Evolutionary conservation across 164 flowering plant genomes (phyloP), one percentile per base, ranked within the genome.

Genomic region (Nymphaea colorata): DNA sequence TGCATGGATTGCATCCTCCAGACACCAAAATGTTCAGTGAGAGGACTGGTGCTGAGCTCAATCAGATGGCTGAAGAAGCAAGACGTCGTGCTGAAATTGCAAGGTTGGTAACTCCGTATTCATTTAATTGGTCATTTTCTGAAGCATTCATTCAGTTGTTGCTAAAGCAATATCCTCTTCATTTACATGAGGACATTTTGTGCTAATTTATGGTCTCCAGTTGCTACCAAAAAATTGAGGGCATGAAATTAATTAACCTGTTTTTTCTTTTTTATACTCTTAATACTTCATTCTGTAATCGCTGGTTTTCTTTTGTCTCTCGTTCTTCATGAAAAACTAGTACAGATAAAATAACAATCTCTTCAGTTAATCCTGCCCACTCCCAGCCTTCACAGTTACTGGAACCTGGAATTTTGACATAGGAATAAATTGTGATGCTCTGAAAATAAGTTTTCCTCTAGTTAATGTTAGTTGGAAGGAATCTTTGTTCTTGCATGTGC

Each of bases 1-100:
- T 68, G 17, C 75, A 72, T 47, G 75, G 71, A 18, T 44, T 67
- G 7, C 47, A 59, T 14, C 45, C 69, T 10, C 47, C 64, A 4
- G 64, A 59, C 6, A 17, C 6, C 69, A 6, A 16, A 3, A 12
- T 41, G 59, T 68, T 25, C 5, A 5, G 14, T 57, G 42, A 10
- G n/a, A 68, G 18, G 59, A 15, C 41, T 2, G 43, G 41, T 64
- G 25, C 66, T 16, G 64, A 42, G 6, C 64, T 61, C 62, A 45
- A 44, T 3, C 5, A 3, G 61, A 47, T 67, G 4, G 44, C 69
- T 14, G 70, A 59, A 12, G 62, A 45, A 36, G 42, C 59, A 59
- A 67, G 61, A 15, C 41, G 44, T 5, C 66, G 66, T 18, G 66
- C 66, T 6, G 43, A 64, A 15, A 10, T 64, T 41, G 66, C 66